Percentiles rank a stretch among this genome's conserved stretches.
Conservation (phyloP, 1,284 basidiomycete species). For the Leccinum fallax region DNA sequence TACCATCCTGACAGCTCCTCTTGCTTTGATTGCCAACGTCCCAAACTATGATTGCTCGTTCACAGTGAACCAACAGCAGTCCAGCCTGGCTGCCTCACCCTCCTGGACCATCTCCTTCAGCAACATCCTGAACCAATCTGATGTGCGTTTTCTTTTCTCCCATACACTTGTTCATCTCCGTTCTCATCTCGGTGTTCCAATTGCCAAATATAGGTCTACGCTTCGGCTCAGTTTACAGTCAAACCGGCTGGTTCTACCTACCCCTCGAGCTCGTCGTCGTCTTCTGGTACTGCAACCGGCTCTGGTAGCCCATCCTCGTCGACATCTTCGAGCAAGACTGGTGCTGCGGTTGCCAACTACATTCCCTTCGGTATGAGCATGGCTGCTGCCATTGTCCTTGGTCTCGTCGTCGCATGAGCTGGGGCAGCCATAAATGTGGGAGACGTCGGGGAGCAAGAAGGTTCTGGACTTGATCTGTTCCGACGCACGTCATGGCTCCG, state of each 20-base stretch:
- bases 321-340: conserved; percentile 17
- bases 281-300: conserved; percentile 30
- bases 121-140: conserved; percentile 55
- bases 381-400: conserved; percentile 34
- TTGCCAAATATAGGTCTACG: conserved; percentile 53
- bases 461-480: conserved; percentile 3
- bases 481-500: conserved; percentile 1
- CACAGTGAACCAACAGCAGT: conserved; percentile 50
- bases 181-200: not conserved
- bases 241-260: conserved; percentile 63
- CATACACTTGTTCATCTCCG: not conserved
- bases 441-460: not conserved
- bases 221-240: conserved; percentile 65
- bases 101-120: conserved; percentile 64
- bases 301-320: conserved; percentile 25
- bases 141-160: conserved; percentile 43
- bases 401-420: conserved; percentile 35
- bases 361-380: conserved; percentile 35
- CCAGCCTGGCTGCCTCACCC: conserved; percentile 42
- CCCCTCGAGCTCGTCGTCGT: conserved; percentile 43
- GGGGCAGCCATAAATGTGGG: conserved; percentile 1
- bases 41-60: conserved; percentile 64
- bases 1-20: conserved; percentile 35
- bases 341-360: conserved; percentile 33
- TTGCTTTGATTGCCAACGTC: conserved; percentile 52